Evolutionary conservation across 1,284 basidiomycete genomes (phyloP), one percentile per base, ranked within the genome.

Genomic region (Apiotrichum gamsii): DNA sequence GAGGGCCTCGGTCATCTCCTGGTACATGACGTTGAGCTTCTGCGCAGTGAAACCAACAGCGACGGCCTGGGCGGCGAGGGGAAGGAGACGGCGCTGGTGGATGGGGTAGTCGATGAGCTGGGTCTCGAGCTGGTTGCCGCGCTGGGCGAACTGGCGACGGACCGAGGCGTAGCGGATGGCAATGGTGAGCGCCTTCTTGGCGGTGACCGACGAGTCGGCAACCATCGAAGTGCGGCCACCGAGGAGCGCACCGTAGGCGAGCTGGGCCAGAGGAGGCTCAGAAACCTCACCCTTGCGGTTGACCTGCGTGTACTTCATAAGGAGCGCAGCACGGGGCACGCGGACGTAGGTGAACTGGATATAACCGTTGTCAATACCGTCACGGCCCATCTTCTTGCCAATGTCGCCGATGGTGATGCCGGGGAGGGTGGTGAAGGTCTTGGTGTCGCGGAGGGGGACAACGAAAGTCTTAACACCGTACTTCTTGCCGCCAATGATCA

Each of bases 261-360:
- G 70, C 59, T 80, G 78, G 29, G 76, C 76, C 13, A 80, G 73
- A 34, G 78, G 76, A 8, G 71, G 71, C 43, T 73, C 70, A 19
- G 71, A 66, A 31, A 73, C 70, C 9, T 54, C 49, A 11, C 71
- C 71, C 21, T 79, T 73, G 18, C 78, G 71, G 3, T 76, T 62
- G 8, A 72, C 70, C 61, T 79, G 78, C 29, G 77, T 77, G 65
- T 80, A 76, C 69, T 79, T 79, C 77, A 80, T 80, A 57, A 80
- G 74, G 76, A 80, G 78, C 62, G 72, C 60, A 2, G 77, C 75
- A 44, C 78, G 73, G 8, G 78, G 78, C 16, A 80, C 75, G 47
- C 77, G 74, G 44, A 95, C 81, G 63, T 86, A 83, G 61, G 89
- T 82, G 62, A 97, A 87, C 74, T 93, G 83, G 55, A 97, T 80